A percentile compares a stretch with the other conserved stretches of the same genome.
phyloP scores from a whole-genome alignment of 805 yeast genomes.

The Sugiyamaella americana region DNA sequence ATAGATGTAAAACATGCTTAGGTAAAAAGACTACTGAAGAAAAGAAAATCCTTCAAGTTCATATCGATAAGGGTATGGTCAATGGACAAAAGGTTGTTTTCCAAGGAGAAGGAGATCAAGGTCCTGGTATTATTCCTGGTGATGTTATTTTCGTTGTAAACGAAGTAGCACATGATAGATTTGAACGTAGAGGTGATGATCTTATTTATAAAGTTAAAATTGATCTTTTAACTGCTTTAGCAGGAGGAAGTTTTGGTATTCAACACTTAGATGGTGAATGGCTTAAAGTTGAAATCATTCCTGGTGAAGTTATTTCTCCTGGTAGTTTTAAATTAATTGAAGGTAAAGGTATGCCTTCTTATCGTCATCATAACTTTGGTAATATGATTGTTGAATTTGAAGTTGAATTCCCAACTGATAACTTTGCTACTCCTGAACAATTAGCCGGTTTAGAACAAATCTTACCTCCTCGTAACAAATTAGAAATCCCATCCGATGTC shows the following conservation, averaged over 20 bases:
- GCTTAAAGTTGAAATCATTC: constrained; percentile 71
- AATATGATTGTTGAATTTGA: constrained; percentile 79
- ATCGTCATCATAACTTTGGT: constrained; percentile 83
- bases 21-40: constrained; percentile 86
- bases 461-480: constrained; percentile 67
- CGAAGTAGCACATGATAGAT: constrained; percentile 78
- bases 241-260: constrained; percentile 88
- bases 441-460: constrained; percentile 65
- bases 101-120: constrained; percentile 96
- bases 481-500: constrained; percentile 59
- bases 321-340: constrained; percentile 74
- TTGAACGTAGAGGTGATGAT: constrained; percentile 86
- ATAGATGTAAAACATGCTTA: constrained; percentile 77
- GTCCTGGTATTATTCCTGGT: constrained; percentile 91
- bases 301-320: constrained; percentile 92
- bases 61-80: constrained; percentile 94
- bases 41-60: constrained; percentile 89
- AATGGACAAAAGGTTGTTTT: constrained; percentile 88
- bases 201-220: constrained; percentile 78
- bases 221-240: constrained; percentile 88
- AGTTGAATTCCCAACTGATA: constrained; percentile 76
- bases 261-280: constrained; percentile 90
- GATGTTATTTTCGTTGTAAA: constrained; percentile 90
- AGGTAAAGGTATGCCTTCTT: constrained; percentile 96
- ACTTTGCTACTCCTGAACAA: constrained; percentile 65